phyloP scores from a whole-genome alignment of 2,329 filamentous ascomycete species.

The Ophiocordyceps sinensis region DNA sequence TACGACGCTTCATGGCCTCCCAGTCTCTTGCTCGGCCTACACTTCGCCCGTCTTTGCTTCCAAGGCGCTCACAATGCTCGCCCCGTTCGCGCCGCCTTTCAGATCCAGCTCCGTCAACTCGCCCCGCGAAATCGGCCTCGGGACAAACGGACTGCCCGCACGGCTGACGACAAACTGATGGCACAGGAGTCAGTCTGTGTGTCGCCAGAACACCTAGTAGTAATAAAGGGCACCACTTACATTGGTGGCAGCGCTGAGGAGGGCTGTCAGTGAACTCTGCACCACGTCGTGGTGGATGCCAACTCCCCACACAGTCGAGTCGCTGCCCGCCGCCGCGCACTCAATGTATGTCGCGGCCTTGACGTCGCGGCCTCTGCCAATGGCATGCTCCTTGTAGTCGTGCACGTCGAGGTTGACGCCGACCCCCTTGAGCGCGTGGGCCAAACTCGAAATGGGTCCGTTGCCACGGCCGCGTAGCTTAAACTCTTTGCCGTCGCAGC shows the following conservation, averaged over 20 bases:
- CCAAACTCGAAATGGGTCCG: conserved; percentile 79
- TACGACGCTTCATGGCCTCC: background rate
- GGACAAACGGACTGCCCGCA: conserved; percentile 48
- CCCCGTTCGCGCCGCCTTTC: conserved; percentile 1
- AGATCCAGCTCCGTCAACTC: conserved; percentile 3
- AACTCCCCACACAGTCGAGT: conserved; percentile 73
- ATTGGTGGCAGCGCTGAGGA: conserved; percentile 73
- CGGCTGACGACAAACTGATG: conserved; percentile 49
- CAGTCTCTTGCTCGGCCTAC: background rate
- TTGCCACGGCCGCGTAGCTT: conserved; percentile 69
- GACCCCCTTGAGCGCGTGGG: conserved; percentile 62
- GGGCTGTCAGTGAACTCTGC: conserved; percentile 73
- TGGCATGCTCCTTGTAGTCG: conserved; percentile 94
- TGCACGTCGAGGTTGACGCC: conserved; percentile 81
- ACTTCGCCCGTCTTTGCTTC: conserved; percentile 9
- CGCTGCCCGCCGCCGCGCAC: conserved; percentile 54
- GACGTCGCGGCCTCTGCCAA: conserved; percentile 65
- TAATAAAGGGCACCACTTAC: conserved; percentile 39
- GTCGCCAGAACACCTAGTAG: background rate
- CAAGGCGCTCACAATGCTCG: conserved; percentile 7
- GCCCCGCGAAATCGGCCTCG: conserved; percentile 31
- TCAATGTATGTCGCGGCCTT: conserved; percentile 96
- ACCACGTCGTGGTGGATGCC: conserved; percentile 44
- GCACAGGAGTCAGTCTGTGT: background rate
- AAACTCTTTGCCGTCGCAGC: conserved; percentile 69